phyloP scores from a whole-genome alignment of 306 rosid species.

The Dicorynia guianensis region DNA sequence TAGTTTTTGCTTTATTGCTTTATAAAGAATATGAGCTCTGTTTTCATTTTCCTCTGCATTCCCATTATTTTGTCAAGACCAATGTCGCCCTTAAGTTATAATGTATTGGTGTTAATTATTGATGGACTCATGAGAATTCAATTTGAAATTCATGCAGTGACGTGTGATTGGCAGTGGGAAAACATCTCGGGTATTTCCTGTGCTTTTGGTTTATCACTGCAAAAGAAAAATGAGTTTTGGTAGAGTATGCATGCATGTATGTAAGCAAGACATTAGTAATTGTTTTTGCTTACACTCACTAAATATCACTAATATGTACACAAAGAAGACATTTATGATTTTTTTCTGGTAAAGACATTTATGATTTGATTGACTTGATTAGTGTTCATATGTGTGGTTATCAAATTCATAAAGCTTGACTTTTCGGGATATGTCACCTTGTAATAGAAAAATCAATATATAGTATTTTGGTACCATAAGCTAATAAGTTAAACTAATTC shows the following conservation, averaged over 20 bases:
- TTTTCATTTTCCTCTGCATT: conserved; percentile 37
- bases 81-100: conserved; percentile 33
- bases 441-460: no score
- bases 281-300: no score
- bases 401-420: no score
- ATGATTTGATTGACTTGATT: neutral
- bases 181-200: conserved; percentile 19
- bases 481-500: no score
- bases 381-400: conserved; percentile 13
- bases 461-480: no score
- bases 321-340: no score
- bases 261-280: no score
- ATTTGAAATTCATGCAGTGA: conserved; percentile 26
- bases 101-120: conserved; percentile 34
- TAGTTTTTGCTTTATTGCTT: conserved; percentile 49
- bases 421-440: no score
- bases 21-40: conserved; percentile 32
- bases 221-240: no score
- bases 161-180: conserved; percentile 17
- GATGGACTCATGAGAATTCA: conserved; percentile 44
- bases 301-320: no score
- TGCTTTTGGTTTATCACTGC: neutral
- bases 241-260: no score
- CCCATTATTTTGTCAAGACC: conserved; percentile 40
- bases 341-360: no score